Conservation (phyloP, 208 protist species). For the Leishmania amazonensis region DNA sequence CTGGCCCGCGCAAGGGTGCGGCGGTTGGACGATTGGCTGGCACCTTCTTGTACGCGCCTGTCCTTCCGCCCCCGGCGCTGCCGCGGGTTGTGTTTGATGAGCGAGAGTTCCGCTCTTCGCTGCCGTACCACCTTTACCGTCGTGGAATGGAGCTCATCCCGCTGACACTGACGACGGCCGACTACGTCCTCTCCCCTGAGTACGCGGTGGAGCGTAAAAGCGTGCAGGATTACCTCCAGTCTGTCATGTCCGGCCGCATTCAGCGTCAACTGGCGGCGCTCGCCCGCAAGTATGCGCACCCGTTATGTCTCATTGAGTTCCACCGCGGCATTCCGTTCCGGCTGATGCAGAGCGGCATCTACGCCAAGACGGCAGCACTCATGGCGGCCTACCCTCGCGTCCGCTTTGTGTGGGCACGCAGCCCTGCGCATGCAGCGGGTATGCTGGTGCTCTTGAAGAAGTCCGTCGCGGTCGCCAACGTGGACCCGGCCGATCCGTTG, state of each 20-base stretch:
- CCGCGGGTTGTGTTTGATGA: constrained; percentile 86
- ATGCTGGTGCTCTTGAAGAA: constrained; percentile 76
- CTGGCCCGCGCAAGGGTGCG: constrained; percentile 3
- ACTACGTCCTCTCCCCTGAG: constrained; percentile 81
- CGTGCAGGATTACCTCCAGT: constrained; percentile 75
- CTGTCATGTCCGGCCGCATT: constrained; percentile 73
- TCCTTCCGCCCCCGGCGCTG: not conserved
- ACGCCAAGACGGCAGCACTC: constrained; percentile 54
- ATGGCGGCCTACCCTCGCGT: constrained; percentile 71
- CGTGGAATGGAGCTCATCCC: constrained; percentile 80
- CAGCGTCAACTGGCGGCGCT: constrained; percentile 72
- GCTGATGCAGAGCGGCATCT: constrained; percentile 48
- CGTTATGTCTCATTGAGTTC: constrained; percentile 84
- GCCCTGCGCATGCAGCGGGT: constrained; percentile 65
- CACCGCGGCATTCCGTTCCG: constrained; percentile 60
- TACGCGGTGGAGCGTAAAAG: constrained; percentile 88
- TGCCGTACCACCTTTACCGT: constrained; percentile 76
- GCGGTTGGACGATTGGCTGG: constrained; percentile 6
- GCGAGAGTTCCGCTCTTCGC: constrained; percentile 78
- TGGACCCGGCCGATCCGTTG: constrained; percentile 60
- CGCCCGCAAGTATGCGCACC: constrained; percentile 56
- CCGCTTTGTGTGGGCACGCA: constrained; percentile 72
- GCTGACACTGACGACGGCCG: constrained; percentile 74
- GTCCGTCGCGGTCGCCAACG: constrained; percentile 49
- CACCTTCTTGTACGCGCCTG: not conserved